Evolutionary conservation across 139 green algal genomes (phyloP).

Genomic region (Coelastrella sp.): DNA sequence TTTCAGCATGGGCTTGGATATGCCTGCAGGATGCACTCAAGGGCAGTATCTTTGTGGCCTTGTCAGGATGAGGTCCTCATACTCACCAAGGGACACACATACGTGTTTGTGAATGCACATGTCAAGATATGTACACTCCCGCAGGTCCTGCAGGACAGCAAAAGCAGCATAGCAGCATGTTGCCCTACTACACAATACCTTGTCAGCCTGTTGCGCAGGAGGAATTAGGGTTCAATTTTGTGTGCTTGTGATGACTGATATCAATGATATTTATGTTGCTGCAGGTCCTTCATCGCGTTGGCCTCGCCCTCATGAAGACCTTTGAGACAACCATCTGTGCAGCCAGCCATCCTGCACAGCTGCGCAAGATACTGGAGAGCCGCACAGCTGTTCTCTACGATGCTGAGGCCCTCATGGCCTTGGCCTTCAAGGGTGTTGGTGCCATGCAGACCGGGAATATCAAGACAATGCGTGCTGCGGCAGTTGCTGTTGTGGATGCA

Average conservation of each 20-base stretch:
- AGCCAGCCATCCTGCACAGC: conserved; percentile 23
- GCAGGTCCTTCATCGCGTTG: conserved; percentile 17
- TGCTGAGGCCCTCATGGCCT: conserved; percentile 20
- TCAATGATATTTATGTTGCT: neutral
- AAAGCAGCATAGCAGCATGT: too few relatives aligned
- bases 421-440: conserved; percentile 43
- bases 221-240: too few relatives aligned
- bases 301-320: conserved; percentile 39
- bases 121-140: too few relatives aligned
- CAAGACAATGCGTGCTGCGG: neutral
- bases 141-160: too few relatives aligned
- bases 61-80: too few relatives aligned
- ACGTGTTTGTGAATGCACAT: too few relatives aligned
- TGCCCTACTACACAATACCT: too few relatives aligned
- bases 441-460: conserved; percentile 18
- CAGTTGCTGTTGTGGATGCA: conserved; percentile 14
- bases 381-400: conserved; percentile 29
- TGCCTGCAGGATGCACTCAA: too few relatives aligned
- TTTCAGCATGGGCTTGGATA: neutral
- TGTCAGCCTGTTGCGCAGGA: too few relatives aligned
- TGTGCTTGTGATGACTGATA: too few relatives aligned
- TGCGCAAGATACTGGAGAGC: conserved; percentile 39
- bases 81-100: too few relatives aligned
- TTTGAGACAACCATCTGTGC: conserved; percentile 35
- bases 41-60: too few relatives aligned